phyloP scores from a whole-genome alignment of 2,329 filamentous ascomycete genomes.

The Alternaria gansuensis region DNA sequence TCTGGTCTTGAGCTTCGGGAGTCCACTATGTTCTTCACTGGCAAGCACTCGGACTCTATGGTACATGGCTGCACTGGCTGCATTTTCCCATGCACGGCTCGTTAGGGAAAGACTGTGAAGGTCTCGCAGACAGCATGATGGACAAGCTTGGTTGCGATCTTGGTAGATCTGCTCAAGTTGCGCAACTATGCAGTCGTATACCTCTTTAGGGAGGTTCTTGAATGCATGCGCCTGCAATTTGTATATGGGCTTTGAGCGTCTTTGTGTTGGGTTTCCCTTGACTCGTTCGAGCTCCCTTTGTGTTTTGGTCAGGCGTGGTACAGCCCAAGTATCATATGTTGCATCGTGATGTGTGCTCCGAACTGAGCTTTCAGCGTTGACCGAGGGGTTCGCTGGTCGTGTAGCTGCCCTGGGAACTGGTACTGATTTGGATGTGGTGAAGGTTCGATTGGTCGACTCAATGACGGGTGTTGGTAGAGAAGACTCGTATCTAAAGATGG shows the following conservation, averaged over 20 bases:
- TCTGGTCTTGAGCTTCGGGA: slow-evolving; percentile 56
- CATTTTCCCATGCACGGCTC: slow-evolving; percentile 65
- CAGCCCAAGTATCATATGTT: slow-evolving; percentile 17
- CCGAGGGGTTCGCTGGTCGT: slow-evolving; percentile 6
- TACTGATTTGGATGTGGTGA: slow-evolving; percentile 14
- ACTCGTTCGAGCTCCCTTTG: slow-evolving; percentile 53
- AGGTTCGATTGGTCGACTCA: slow-evolving; percentile 9
- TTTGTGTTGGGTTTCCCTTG: slow-evolving; percentile 46
- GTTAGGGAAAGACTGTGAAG: slow-evolving; percentile 63
- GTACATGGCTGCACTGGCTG: slow-evolving; percentile 62
- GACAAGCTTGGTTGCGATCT: slow-evolving; percentile 53
- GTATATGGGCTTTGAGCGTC: slow-evolving; percentile 26
- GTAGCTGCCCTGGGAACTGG: slow-evolving; percentile 5
- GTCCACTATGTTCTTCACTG: slow-evolving; percentile 50
- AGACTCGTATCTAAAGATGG: slow-evolving; percentile 17
- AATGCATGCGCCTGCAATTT: slow-evolving; percentile 49
- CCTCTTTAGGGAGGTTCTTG: slow-evolving; percentile 61
- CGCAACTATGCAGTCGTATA: slow-evolving; percentile 64
- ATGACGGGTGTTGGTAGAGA: slow-evolving; percentile 17
- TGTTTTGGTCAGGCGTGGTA: slow-evolving; percentile 45
- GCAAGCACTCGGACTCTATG: slow-evolving; percentile 60
- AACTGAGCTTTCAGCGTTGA: slow-evolving; percentile 6
- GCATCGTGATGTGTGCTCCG: background rate
- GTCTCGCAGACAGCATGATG: slow-evolving; percentile 64
- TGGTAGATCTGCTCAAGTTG: slow-evolving; percentile 60